Evolutionary conservation across 2,329 filamentous ascomycete species (phyloP), one percentile per base, ranked within the genome.

Genomic region (Penicillium sp.): DNA sequence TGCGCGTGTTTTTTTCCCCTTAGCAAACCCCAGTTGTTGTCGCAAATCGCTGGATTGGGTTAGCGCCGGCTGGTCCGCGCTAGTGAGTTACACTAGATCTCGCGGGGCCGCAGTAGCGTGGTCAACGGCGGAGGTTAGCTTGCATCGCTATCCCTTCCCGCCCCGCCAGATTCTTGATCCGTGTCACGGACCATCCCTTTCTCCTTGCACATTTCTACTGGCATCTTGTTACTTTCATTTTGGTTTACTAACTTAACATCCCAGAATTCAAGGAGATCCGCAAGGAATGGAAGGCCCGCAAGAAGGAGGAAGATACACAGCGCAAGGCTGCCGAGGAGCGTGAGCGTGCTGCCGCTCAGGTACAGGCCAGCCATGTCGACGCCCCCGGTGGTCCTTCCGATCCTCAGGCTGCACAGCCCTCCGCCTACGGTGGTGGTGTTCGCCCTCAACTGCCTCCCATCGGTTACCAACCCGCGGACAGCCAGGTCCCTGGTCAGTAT

Each of bases 181-280:
- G 26, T 51, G 31, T n/a, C 20, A 31, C 14, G 18, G 29, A 41
- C 29, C 57, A 48, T 27, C 51, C 51, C n/a, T 51, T 18, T 44
- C n/a, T 46, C 42, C 14, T 46, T 40, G 35, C 48, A 22, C 37
- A 22, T 22, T 14, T 14, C 18, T 12, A 20, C 18, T 40, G 22
- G n/a, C 18, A 31, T 11, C 11, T 55, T 29, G 25, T 40, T 46
- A 15, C 25, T 27, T 12, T 46, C 12, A 22, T 25, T 31, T 9
- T 11, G 3, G 15, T 22, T 22, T 54, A 25, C 33, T 46, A 46
- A 48, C 67, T 68, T 47, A 65, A 60, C 60, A 58, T 61, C 58
- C 11, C 70, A 97, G 94, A 97, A 75, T 97, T 99, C 79, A 99
- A 99, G 74, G 94, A 99, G 71, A 97, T 97, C 57, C 89, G 94